Evolutionary conservation across 108 stramenopile species (phyloP).

Genomic region (Stephanodiscus minutulus): DNA sequence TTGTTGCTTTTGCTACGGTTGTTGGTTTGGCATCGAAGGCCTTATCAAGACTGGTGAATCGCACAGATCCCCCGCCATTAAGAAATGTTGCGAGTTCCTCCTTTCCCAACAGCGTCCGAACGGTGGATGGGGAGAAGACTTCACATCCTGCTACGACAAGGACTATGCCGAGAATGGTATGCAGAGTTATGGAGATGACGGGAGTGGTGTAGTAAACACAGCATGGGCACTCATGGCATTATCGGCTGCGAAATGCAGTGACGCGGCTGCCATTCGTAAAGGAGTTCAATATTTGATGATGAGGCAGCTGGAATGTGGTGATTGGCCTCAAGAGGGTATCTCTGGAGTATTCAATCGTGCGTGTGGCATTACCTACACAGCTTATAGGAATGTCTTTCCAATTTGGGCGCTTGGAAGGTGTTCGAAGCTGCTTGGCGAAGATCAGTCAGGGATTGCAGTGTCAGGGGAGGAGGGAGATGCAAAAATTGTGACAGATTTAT

Average conservation of each 20-base stretch:
- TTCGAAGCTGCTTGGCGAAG: constrained; percentile 53
- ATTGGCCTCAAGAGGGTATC: constrained; percentile 99
- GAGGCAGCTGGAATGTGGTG: constrained; percentile 91
- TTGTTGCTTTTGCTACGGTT: constrained; percentile 93
- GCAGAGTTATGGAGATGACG: constrained; percentile 86
- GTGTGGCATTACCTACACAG: constrained; percentile 99
- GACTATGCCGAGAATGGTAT: constrained; percentile 88
- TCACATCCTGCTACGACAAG: constrained; percentile 96
- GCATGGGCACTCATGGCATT: constrained; percentile 96
- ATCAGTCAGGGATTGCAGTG: constrained; percentile 4
- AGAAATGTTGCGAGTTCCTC: constrained; percentile 67
- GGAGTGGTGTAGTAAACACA: constrained; percentile 96
- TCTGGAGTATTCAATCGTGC: constrained; percentile 98
- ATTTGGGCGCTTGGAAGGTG: constrained; percentile 98
- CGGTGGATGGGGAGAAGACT: constrained; percentile 99
- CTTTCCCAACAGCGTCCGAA: constrained; percentile 84
- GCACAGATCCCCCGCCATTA: constrained; percentile 55
- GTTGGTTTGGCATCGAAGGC: constrained; percentile 97
- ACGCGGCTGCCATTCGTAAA: constrained; percentile 74
- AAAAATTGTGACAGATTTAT: too few relatives aligned
- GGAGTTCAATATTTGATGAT: constrained; percentile 84
- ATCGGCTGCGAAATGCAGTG: constrained; percentile 77
- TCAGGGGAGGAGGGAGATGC: neutral
- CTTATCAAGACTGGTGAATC: constrained; percentile 83
- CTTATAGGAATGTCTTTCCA: constrained; percentile 98